Percentiles rank a stretch among this genome's conserved stretches.
Evolutionary conservation across 441 rosid genomes (phyloP).

Genomic region (Flueggea neowawraea): DNA sequence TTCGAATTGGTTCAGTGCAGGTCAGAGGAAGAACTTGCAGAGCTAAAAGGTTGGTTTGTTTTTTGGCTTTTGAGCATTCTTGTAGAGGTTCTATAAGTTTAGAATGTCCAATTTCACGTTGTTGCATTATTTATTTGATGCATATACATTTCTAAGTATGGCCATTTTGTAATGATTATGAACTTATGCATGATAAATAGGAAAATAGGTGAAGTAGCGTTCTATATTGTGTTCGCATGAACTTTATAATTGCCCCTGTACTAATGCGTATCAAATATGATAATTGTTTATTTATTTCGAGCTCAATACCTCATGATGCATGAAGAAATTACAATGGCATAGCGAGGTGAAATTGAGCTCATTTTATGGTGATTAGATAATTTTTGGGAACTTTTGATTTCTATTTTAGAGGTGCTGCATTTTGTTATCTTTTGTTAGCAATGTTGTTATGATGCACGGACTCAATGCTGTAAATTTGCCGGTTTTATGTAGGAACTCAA

Average conservation of each 20-base stretch:
- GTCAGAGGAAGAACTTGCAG: conserved; percentile 95
- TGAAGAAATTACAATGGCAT: conserved; percentile 2
- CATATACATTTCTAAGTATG: too few relatives aligned
- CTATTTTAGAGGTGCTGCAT: background rate
- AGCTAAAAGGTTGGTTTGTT: conserved; percentile 67
- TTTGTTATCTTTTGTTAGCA: background rate
- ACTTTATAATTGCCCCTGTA: too few relatives aligned
- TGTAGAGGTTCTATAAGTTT: background rate
- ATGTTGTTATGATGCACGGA: background rate
- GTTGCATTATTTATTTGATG: too few relatives aligned
- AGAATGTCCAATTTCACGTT: background rate
- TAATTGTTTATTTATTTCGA: too few relatives aligned
- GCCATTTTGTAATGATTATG: too few relatives aligned
- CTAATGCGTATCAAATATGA: too few relatives aligned
- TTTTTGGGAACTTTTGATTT: background rate
- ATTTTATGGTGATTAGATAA: conserved; percentile 2
- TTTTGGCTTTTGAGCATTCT: background rate
- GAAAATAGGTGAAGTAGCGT: too few relatives aligned
- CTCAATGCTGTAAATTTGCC: conserved; percentile 1
- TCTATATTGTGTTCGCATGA: too few relatives aligned
- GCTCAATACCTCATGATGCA: too few relatives aligned
- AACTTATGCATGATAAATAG: too few relatives aligned
- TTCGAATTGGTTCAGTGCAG: conserved; percentile 74
- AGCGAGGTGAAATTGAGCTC: background rate
- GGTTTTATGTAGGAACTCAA: conserved; percentile 62